These are phyloP conservation scores for Plasmodium adleri DNA, from an alignment of 169 alveolate species.

Conservation along the genomic window DNA sequence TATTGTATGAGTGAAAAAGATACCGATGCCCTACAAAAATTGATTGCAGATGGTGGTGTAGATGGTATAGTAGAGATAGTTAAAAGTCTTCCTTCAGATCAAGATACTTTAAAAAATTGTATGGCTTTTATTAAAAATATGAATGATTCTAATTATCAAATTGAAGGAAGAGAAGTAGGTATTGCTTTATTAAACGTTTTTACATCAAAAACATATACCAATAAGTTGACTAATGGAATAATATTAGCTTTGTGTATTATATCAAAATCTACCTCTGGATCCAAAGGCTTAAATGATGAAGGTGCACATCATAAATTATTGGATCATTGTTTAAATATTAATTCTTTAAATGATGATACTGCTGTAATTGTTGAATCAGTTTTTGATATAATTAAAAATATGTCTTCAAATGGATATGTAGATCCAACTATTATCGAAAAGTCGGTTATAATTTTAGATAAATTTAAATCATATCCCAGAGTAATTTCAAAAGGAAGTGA, in stretches of 20 bases:
- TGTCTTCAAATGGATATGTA: slow-evolving; percentile 71
- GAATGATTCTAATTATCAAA: slow-evolving; percentile 76
- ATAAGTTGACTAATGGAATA: slow-evolving; percentile 78
- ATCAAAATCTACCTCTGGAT: slow-evolving; percentile 79
- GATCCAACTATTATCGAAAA: slow-evolving; percentile 70
- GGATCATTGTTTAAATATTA: slow-evolving; percentile 61
- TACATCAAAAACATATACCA: slow-evolving; percentile 65
- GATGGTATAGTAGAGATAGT: slow-evolving; percentile 85
- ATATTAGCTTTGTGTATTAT: slow-evolving; percentile 80
- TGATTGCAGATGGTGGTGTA: slow-evolving; percentile 86
- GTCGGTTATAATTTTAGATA: slow-evolving; percentile 80
- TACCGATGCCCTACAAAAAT: slow-evolving; percentile 77
- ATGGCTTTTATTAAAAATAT: slow-evolving; percentile 86
- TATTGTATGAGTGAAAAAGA: slow-evolving; percentile 89
- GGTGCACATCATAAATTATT: slow-evolving; percentile 77
- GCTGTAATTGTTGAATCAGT: slow-evolving; percentile 65
- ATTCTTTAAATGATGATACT: slow-evolving; percentile 67
- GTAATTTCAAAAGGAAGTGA: slow-evolving; percentile 90
- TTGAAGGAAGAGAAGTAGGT: slow-evolving; percentile 81
- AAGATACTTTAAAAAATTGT: slow-evolving; percentile 86
- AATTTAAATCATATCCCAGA: slow-evolving; percentile 80
- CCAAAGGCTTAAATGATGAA: slow-evolving; percentile 79
- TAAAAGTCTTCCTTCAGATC: slow-evolving; percentile 86
- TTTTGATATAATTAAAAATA: slow-evolving; percentile 61
- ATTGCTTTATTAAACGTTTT: slow-evolving; percentile 79